A percentile compares a stretch with the other conserved stretches of the same genome.
Conservation (phyloP, 2,329 filamentous ascomycete genomes). For the Penicillium oxalicum region DNA sequence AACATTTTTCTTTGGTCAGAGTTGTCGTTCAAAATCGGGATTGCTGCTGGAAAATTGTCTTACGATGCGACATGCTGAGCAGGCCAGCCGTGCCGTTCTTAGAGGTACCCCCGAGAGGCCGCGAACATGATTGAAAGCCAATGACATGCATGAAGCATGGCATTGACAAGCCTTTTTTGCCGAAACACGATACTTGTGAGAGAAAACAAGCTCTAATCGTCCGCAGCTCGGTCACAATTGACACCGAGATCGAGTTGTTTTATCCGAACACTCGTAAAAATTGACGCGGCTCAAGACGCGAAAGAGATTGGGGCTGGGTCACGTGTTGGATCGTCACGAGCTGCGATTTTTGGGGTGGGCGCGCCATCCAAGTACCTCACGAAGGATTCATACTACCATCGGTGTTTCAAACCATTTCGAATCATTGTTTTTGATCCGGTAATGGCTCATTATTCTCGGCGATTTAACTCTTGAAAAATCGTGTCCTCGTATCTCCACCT, state of each 20-base stretch:
- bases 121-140: constrained; percentile 34
- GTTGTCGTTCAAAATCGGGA: not conserved
- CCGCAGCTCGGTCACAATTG: not conserved
- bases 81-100: constrained; percentile 28
- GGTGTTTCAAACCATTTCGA: constrained; percentile 10
- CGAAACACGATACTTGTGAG: constrained; percentile 11
- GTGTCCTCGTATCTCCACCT: too few relatives aligned
- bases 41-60: not conserved
- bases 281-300: constrained; percentile 5
- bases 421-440: not conserved
- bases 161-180: constrained; percentile 17
- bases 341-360: constrained; percentile 27
- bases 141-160: constrained; percentile 41
- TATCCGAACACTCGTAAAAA: constrained; percentile 1
- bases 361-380: constrained; percentile 23
- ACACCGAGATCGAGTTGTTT: not conserved
- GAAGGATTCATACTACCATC: constrained; percentile 20
- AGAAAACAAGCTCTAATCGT: constrained; percentile 6
- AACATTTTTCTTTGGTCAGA: not conserved
- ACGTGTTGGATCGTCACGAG: constrained; percentile 32
- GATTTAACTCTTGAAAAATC: too few relatives aligned
- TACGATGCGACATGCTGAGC: constrained; percentile 21
- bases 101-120: constrained; percentile 33
- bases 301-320: constrained; percentile 24
- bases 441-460: not conserved